phyloP scores from a whole-genome alignment of 768 basidiomycete genomes.

The Boletus subcaerulescens region DNA sequence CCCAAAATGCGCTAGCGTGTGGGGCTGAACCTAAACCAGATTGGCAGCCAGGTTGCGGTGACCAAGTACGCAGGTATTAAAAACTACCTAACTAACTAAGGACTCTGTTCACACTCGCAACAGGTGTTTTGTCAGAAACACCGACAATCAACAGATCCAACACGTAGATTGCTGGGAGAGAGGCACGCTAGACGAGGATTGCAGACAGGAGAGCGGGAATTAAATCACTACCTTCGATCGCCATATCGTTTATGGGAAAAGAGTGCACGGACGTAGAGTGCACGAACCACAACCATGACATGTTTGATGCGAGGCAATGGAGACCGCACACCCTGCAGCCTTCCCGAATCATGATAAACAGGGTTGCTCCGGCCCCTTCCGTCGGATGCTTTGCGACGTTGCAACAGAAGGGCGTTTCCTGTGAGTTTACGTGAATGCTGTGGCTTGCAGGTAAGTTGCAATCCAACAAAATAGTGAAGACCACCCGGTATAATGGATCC shows the following conservation, averaged over 20 bases:
- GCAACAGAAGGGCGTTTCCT: neutral
- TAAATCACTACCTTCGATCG: no score
- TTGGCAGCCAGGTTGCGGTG: neutral
- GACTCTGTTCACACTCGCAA: neutral
- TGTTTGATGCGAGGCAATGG: neutral
- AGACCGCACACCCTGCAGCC: neutral
- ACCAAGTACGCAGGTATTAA: conserved; percentile 1
- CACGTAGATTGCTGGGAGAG: no score
- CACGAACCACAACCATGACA: no score
- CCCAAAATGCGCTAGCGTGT: no score
- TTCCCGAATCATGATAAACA: neutral
- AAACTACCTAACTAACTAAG: conserved; percentile 9
- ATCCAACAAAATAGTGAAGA: neutral
- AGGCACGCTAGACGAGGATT: no score
- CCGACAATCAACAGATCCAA: no score
- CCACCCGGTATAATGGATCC: neutral
- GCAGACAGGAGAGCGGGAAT: no score
- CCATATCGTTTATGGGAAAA: no score
- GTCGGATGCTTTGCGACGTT: conserved; percentile 1
- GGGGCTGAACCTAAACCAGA: neutral
- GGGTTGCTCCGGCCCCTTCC: neutral
- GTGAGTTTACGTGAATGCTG: conserved; percentile 4
- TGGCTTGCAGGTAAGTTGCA: neutral
- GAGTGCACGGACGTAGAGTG: no score
- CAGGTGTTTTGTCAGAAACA: neutral